These are phyloP conservation scores for Phytophthora europaea DNA, from an alignment of 352 stramenopile genomes.

Conservation along the genomic window DNA sequence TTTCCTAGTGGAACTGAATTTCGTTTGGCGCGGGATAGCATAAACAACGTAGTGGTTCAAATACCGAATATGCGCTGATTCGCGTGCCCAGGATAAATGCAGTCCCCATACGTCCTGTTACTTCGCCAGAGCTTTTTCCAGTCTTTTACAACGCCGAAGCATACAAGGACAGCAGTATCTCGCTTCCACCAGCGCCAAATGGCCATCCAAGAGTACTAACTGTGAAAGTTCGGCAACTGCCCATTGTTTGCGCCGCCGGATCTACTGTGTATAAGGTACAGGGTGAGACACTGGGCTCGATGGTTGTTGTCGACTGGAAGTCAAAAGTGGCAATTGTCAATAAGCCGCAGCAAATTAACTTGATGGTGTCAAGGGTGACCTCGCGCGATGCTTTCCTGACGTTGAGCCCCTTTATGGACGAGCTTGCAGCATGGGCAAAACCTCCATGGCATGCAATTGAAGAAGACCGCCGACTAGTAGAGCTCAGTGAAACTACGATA, in stretches of 20 bases:
- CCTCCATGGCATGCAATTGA: background rate
- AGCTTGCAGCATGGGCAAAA: background rate
- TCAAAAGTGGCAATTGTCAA: background rate
- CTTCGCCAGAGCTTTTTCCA: background rate
- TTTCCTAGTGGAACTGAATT: conserved; percentile 4
- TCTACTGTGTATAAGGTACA: conserved; percentile 11
- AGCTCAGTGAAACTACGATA: background rate
- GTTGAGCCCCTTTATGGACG: background rate
- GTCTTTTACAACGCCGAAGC: background rate
- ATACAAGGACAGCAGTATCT: background rate
- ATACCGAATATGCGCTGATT: background rate
- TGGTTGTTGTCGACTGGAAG: conserved; percentile 6
- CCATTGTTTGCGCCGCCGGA: background rate
- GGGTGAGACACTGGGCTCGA: background rate
- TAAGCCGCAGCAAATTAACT: conserved; percentile 1
- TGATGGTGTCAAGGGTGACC: conserved; percentile 5
- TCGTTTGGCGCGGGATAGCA: conserved; percentile 4
- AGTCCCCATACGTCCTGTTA: background rate
- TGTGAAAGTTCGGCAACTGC: background rate
- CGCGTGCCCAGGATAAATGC: background rate
- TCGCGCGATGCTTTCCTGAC: background rate
- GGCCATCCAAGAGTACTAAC: background rate
- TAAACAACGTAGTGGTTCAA: background rate
- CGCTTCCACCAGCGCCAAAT: background rate
- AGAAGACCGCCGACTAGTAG: background rate